These are phyloP conservation scores for Crepidotus sp. DNA, from an alignment of 1,284 basidiomycete species.

Conservation along the genomic window DNA sequence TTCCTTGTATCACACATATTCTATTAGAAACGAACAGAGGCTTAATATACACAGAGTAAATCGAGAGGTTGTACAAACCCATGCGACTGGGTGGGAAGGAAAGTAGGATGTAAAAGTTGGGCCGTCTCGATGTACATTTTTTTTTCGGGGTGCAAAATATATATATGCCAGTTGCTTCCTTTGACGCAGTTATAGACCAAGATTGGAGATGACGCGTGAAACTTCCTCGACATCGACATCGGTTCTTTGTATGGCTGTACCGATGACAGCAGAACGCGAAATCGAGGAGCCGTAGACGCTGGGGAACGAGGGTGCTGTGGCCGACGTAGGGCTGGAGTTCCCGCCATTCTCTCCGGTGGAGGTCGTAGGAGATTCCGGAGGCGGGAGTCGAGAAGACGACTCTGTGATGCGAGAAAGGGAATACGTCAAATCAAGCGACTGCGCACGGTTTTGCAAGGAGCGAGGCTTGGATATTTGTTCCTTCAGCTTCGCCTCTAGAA, in stretches of 20 bases:
- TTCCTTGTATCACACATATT: conserved; percentile 15
- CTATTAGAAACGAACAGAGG: conserved; percentile 17
- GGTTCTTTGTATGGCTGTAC: conserved; percentile 36
- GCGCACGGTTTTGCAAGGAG: conserved; percentile 69
- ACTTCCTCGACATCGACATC: conserved; percentile 63
- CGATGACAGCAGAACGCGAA: conserved; percentile 38
- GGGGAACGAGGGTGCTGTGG: conserved; percentile 69
- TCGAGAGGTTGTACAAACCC: conserved; percentile 16
- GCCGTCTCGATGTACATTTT: conserved; percentile 15
- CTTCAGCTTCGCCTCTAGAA: conserved; percentile 80
- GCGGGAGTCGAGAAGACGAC: conserved; percentile 47
- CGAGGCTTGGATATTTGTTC: conserved; percentile 68
- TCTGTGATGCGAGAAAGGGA: conserved; percentile 72
- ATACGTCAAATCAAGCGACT: conserved; percentile 72
- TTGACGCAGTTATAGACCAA: conserved; percentile 46
- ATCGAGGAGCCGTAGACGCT: conserved; percentile 59
- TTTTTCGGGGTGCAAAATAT: conserved; percentile 8
- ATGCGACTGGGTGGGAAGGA: conserved; percentile 8
- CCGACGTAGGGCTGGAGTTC: conserved; percentile 66
- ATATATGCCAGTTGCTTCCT: conserved; percentile 5
- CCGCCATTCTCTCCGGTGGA: conserved; percentile 62
- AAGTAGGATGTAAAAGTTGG: conserved; percentile 10
- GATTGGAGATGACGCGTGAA: conserved; percentile 68
- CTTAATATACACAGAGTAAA: conserved; percentile 15
- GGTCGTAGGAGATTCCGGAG: conserved; percentile 69